A percentile compares a stretch with the other conserved stretches of the same genome.
phyloP scores from a whole-genome alignment of 108 stramenopile genomes.

The Epithemia pelagica region DNA sequence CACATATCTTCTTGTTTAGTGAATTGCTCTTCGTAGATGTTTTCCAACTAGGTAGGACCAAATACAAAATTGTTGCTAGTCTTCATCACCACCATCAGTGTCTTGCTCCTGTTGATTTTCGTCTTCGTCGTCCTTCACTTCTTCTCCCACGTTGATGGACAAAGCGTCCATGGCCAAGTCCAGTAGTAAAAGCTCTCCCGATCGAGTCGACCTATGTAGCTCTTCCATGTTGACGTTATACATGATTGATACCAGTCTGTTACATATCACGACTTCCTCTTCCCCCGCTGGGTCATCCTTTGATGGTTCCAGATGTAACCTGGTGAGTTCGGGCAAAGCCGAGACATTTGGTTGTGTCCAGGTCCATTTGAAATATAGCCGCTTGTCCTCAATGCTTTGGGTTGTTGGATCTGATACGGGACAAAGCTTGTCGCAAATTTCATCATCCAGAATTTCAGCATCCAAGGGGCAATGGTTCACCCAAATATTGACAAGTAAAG shows the following conservation, averaged over 20 bases:
- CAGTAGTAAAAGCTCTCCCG: not conserved
- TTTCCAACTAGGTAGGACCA: too few relatives aligned
- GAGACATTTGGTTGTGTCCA: constrained; percentile 13
- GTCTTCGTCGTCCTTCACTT: constrained; percentile 6
- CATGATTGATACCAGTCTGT: constrained; percentile 43
- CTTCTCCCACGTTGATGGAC: constrained; percentile 8
- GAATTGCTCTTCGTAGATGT: too few relatives aligned
- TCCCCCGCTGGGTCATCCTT: constrained; percentile 50
- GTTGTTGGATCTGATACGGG: constrained; percentile 19
- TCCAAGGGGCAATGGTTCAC: constrained; percentile 82
- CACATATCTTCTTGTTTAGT: too few relatives aligned
- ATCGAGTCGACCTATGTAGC: constrained; percentile 34
- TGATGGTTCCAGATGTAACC: constrained; percentile 13
- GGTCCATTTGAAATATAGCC: constrained; percentile 44
- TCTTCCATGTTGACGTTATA: constrained; percentile 62
- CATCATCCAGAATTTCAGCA: constrained; percentile 69
- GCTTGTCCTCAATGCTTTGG: not conserved
- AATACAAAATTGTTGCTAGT: too few relatives aligned
- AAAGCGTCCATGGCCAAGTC: not conserved
- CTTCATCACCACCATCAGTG: too few relatives aligned
- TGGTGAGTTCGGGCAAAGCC: not conserved
- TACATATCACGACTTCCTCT: constrained; percentile 69
- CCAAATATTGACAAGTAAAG: constrained; percentile 90
- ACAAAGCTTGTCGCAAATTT: constrained; percentile 47
- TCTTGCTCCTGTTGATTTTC: not conserved